Evolutionary conservation across 768 basidiomycete species (phyloP), one percentile per base, ranked within the genome.

Genomic region (Leucocoprinus birnbaumii): DNA sequence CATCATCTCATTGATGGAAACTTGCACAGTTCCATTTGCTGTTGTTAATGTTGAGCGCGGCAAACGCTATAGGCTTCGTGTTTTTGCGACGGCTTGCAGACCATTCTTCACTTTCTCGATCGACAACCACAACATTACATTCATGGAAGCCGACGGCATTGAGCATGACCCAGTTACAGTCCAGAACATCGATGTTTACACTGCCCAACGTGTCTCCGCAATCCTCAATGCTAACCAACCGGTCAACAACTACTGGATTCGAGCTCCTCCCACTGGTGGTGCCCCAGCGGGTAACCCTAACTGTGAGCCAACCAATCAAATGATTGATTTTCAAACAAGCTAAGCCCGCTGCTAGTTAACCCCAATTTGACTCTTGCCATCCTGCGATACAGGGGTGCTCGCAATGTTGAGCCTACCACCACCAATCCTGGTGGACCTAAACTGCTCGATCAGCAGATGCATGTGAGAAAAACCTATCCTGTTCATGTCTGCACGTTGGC

Each of bases 51-150:
- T 84, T 41, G 56, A 62, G 2, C 53, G 56, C 0, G 77, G 75
- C 9, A 70, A 72, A 51, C 68, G 79, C 21, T 84, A 84, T 61
- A 76, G 83, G 31, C 75, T 84, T 66, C 79, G 82, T 7, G 50
- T 85, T 13, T 63, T 85, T 59, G 74, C 74, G 42, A 71, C 70
- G 21, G 76, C 80, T 18, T 80, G 80, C 51, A 67, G 75, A 35
- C 70, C 72, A 10, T 68, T 66, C 37, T 77, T 73, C 65, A 64
- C 60, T 2, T 70, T 77, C 58, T 73, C 72, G 0, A 62, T 76
- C 25, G 72, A 75, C 22, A 62, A 68, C 0, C 67, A 71, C 46
- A 46, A 59, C 6, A 49, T 68, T 43, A 70, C 64, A 43, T 61
- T 71, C 52, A 63, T 50, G 27, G 53, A 68, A 56, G 65, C 62